Evolutionary conservation across 371 early-diverging fungal species (phyloP).

Genomic region (Apophysomyces elegans): DNA sequence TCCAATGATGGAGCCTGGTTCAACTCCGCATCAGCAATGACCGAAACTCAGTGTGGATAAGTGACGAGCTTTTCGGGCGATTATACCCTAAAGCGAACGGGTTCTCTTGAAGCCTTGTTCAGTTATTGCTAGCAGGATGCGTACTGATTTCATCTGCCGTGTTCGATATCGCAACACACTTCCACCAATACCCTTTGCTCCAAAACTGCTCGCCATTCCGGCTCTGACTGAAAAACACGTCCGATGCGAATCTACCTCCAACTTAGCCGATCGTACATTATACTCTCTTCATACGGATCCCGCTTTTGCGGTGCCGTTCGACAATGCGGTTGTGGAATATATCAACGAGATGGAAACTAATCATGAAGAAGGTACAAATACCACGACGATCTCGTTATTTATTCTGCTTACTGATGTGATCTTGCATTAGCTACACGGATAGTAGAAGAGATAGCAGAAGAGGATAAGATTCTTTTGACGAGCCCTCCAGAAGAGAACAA

Average conservation of each 20-base stretch:
- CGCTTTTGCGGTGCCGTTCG: constrained; percentile 68
- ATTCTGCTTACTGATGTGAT: not conserved
- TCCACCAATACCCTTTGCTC: constrained; percentile 81
- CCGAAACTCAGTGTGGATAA: too few relatives aligned
- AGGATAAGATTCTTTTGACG: constrained; percentile 66
- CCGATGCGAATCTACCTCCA: constrained; percentile 61
- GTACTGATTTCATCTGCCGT: constrained; percentile 80
- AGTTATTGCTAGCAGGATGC: constrained; percentile 53
- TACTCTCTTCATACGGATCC: constrained; percentile 68
- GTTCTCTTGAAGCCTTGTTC: too few relatives aligned
- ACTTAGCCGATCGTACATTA: constrained; percentile 67
- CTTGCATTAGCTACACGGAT: constrained; percentile 19
- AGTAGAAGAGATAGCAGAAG: constrained; percentile 59
- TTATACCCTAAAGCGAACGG: too few relatives aligned
- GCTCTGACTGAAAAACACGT: constrained; percentile 61
- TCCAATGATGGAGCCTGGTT: too few relatives aligned
- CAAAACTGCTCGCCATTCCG: constrained; percentile 76
- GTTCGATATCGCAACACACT: constrained; percentile 79
- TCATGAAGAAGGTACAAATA: constrained; percentile 33
- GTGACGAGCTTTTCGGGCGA: too few relatives aligned
- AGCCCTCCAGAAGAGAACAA: constrained; percentile 39
- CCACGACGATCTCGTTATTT: too few relatives aligned
- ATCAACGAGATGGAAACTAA: constrained; percentile 49
- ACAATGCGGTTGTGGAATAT: constrained; percentile 66
- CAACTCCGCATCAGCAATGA: too few relatives aligned